Conservation (phyloP, 129 eudicot genomes). For the Daucus carota region DNA sequence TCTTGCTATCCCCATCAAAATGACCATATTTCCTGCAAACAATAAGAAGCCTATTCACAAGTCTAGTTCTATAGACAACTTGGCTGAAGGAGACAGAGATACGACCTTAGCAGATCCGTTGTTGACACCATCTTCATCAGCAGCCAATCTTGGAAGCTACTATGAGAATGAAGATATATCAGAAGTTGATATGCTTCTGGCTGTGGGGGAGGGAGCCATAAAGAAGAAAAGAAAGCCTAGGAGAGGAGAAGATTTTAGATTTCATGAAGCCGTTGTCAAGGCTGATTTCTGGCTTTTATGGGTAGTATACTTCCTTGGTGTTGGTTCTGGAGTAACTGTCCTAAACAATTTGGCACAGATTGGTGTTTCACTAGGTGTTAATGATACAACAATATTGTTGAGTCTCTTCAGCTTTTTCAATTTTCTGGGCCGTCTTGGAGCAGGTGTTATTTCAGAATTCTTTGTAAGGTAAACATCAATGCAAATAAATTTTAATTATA, state of each 20-base stretch:
- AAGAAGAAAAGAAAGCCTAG: constrained; percentile 73
- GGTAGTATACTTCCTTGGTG: constrained; percentile 75
- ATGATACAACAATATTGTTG: constrained; percentile 69
- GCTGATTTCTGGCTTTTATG: constrained; percentile 98
- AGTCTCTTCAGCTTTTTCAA: constrained; percentile 84
- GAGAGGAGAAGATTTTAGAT: constrained; percentile 84
- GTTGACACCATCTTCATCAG: constrained; percentile 48
- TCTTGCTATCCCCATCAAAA: constrained; percentile 80
- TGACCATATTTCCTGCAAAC: constrained; percentile 69
- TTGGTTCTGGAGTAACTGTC: constrained; percentile 88
- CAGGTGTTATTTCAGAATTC: constrained; percentile 81
- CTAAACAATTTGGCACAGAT: constrained; percentile 78
- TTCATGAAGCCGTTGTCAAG: constrained; percentile 75
- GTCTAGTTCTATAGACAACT: constrained; percentile 34
- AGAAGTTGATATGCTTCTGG: constrained; percentile 78
- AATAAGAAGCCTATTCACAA: constrained; percentile 30
- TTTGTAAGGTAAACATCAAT: constrained; percentile 52
- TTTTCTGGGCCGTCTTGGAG: constrained; percentile 81
- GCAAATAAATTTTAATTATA: background rate
- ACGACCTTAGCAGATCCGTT: constrained; percentile 34
- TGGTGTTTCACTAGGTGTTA: constrained; percentile 59
- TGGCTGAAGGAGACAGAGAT: constrained; percentile 21
- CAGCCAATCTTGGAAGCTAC: constrained; percentile 38
- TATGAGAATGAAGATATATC: constrained; percentile 49
- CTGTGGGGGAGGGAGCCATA: constrained; percentile 90